Evolutionary conservation across 2,329 filamentous ascomycete genomes (phyloP).

Genomic region (Neofusicoccum sp.): DNA sequence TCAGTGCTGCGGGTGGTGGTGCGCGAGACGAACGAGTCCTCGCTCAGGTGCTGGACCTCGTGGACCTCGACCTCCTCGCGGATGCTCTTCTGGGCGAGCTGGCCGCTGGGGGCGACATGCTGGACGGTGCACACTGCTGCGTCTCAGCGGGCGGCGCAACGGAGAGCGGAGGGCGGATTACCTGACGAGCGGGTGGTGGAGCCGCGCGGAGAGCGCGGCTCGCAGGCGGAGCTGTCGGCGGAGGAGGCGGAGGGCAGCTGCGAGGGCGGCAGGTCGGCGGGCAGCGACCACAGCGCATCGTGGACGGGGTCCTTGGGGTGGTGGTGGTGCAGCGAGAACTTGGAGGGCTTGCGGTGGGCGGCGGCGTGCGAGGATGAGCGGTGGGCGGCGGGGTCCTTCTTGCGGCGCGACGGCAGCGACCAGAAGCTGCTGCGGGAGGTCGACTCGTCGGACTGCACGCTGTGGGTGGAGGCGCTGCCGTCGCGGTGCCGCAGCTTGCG

Average conservation of each 20-base stretch:
- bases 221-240: conserved; percentile 22
- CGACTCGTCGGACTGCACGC: conserved; percentile 1
- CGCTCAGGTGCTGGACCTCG: conserved; percentile 28
- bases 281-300: background rate
- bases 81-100: background rate
- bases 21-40: conserved; percentile 28
- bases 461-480: conserved; percentile 21
- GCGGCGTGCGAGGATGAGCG: background rate
- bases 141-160: background rate
- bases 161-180: background rate
- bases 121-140: conserved; percentile 2
- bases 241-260: conserved; percentile 31
- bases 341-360: conserved; percentile 4
- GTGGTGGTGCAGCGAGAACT: background rate
- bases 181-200: conserved; percentile 1
- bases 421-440: conserved; percentile 6
- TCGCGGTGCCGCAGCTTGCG: conserved; percentile 27
- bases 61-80: conserved; percentile 20
- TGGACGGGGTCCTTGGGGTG: background rate
- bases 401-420: conserved; percentile 4
- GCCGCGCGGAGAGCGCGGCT: background rate
- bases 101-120: background rate
- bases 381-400: conserved; percentile 2
- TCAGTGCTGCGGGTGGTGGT: conserved; percentile 27
- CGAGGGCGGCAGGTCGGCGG: conserved; percentile 24